phyloP scores from a whole-genome alignment of 2,329 filamentous ascomycete species.

The Zarea fungicola region DNA sequence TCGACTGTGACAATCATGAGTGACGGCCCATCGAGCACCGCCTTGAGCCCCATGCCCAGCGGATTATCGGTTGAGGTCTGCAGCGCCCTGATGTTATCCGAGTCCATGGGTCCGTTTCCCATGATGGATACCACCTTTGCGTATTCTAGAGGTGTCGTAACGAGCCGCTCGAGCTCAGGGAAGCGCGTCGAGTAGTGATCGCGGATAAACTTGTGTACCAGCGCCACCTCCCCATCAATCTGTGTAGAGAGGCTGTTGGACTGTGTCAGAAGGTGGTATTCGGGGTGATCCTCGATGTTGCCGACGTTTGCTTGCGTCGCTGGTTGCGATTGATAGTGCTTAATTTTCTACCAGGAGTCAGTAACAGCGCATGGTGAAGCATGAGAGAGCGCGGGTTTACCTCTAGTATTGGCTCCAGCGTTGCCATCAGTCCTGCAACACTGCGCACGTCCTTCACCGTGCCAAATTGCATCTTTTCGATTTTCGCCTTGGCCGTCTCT shows the following conservation, averaged over 20 bases:
- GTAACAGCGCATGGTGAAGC: slow-evolving; percentile 62
- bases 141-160: slow-evolving; percentile 90
- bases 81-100: slow-evolving; percentile 71
- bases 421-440: slow-evolving; percentile 76
- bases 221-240: slow-evolving; percentile 86
- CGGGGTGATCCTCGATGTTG: slow-evolving; percentile 85
- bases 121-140: slow-evolving; percentile 92
- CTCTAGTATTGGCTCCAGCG: slow-evolving; percentile 73
- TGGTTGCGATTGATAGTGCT: slow-evolving; percentile 66
- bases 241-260: slow-evolving; percentile 86
- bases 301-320: slow-evolving; percentile 64
- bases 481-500: slow-evolving; percentile 68
- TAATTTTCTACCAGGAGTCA: slow-evolving; percentile 64
- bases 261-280: slow-evolving; percentile 82
- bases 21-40: slow-evolving; percentile 80
- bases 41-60: slow-evolving; percentile 67
- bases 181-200: slow-evolving; percentile 95
- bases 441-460: slow-evolving; percentile 71
- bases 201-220: slow-evolving; percentile 93
- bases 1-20: slow-evolving; percentile 96
- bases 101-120: slow-evolving; percentile 83
- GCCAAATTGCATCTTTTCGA: slow-evolving; percentile 77
- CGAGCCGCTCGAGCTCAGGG: slow-evolving; percentile 82
- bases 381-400: slow-evolving; percentile 51
- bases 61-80: slow-evolving; percentile 74